Evolutionary conservation across 768 basidiomycete species (phyloP).

Genomic region (Kwoniella heveanensis): DNA sequence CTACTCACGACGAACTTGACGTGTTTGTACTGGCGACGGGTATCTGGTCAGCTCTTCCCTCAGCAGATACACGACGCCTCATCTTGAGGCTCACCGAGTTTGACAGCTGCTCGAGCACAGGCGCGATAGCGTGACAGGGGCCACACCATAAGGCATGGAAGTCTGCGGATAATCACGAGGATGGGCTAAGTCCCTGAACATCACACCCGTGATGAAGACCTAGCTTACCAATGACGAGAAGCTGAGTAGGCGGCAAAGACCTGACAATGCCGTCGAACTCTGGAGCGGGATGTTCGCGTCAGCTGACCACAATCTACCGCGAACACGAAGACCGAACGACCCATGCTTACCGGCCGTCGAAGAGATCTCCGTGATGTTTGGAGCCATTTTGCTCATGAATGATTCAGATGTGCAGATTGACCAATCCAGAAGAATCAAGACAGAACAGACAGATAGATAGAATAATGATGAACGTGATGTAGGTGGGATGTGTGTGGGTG

Average conservation of each 20-base stretch:
- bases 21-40: conserved; percentile 35
- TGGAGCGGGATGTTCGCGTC: conserved; percentile 9
- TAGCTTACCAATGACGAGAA: conserved; percentile 50
- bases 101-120: conserved; percentile 46
- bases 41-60: background rate
- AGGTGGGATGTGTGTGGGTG: too few relatives aligned
- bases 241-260: conserved; percentile 37
- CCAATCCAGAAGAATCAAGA: background rate
- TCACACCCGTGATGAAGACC: background rate
- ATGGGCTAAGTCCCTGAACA: background rate
- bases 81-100: conserved; percentile 32
- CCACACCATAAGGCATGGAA: conserved; percentile 54
- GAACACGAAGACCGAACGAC: too few relatives aligned
- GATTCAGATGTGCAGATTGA: too few relatives aligned
- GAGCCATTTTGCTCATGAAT: conserved; percentile 38
- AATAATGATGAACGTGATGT: too few relatives aligned
- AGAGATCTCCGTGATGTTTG: conserved; percentile 43
- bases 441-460: background rate
- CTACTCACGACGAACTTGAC: conserved; percentile 48
- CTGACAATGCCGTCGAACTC: conserved; percentile 51
- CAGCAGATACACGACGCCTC: too few relatives aligned
- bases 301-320: too few relatives aligned
- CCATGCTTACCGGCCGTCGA: conserved; percentile 36
- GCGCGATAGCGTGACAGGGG: conserved; percentile 54
- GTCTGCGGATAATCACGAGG: conserved; percentile 28